Percentiles rank a stretch among this genome's conserved stretches.
These are phyloP conservation scores for Boletellus deceptivus DNA, from an alignment of 1,284 basidiomycete species.

Conservation along the genomic window DNA sequence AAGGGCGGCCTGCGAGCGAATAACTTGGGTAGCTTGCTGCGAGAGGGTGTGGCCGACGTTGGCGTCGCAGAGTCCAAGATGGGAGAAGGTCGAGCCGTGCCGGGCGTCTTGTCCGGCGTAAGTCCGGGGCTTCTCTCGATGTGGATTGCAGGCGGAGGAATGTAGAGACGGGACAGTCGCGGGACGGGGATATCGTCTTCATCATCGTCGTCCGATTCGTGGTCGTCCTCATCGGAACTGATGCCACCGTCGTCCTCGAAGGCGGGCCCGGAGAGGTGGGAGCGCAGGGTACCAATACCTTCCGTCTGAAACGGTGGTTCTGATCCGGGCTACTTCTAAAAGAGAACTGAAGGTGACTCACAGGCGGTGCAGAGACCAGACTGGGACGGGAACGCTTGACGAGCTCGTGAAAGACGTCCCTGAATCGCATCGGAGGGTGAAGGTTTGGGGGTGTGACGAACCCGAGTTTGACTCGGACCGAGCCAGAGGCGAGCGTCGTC, in stretches of 20 bases:
- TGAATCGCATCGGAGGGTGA: constrained; percentile 41
- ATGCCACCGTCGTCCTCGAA: constrained; percentile 81
- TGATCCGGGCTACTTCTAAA: not conserved
- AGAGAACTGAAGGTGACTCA: constrained; percentile 31
- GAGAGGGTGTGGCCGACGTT: constrained; percentile 19
- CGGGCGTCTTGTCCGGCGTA: constrained; percentile 17
- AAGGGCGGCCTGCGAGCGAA: constrained; percentile 37
- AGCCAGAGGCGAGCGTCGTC: constrained; percentile 58
- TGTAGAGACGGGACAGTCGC: constrained; percentile 28
- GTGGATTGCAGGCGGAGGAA: constrained; percentile 25
- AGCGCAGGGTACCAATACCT: constrained; percentile 84
- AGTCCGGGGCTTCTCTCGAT: constrained; percentile 16
- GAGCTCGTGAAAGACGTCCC: constrained; percentile 64
- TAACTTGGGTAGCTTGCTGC: constrained; percentile 37
- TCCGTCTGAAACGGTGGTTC: constrained; percentile 57
- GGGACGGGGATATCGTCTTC: constrained; percentile 21
- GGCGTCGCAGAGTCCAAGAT: constrained; percentile 6
- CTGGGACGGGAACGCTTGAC: constrained; percentile 62
- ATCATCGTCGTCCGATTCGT: constrained; percentile 30
- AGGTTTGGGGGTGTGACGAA: constrained; percentile 57
- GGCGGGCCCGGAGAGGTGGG: constrained; percentile 53
- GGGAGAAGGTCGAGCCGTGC: constrained; percentile 28
- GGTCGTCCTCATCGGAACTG: constrained; percentile 56
- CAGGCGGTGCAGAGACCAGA: constrained; percentile 77
- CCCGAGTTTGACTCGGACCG: constrained; percentile 73